Evolutionary conservation across 495 filamentous ascomycete species (phyloP), one percentile per base, ranked within the genome.

Genomic region (Penicillium angulare): DNA sequence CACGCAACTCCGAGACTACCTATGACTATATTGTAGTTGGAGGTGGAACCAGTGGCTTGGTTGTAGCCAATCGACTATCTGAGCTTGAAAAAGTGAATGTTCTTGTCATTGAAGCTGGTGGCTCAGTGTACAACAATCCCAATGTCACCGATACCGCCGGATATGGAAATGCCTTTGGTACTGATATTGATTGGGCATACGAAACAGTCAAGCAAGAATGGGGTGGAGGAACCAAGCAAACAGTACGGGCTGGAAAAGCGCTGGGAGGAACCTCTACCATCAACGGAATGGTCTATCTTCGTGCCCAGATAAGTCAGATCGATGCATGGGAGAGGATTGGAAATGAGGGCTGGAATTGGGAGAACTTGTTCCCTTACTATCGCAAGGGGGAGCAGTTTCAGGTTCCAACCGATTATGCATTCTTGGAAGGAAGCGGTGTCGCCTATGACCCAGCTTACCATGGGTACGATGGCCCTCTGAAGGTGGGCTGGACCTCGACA

Each of bases 181-280:
- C 76, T 1, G 56, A 61, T 9, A 74, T 81, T 24, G 76, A 82
- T 59, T 83, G 78, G 78, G 56, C 71, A 23, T 83, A 80, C 38
- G 45, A 68, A 29, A 75, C 73, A 7, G 66, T 59, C 9, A 62
- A 69, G 27, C 79, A 83, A 57, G 57, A 52, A 15, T 74, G 71
- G 46, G 72, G 61, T 0, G 64, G 55, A 3, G 65, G 68, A 12
- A 47, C 48, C 3, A 36, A 50, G 2, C 68, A 79, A 16, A 59
- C 55, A 7, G 66, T 75, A 23, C 64, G 73, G 17, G 66, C 73
- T 33, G 80, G 79, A 9, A 76, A 75, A 50, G 69, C 70, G 21
- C 59, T 83, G 2, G 82, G 82, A n/a, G 81, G 81, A 7, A 75
- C 69, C 16, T 81, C 75, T 15, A 76, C 67, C 9, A 68, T 84